Base-by-base conservation (phyloP, 2,329 filamentous ascomycete genomes). In the Diplodia seriata region DNA sequence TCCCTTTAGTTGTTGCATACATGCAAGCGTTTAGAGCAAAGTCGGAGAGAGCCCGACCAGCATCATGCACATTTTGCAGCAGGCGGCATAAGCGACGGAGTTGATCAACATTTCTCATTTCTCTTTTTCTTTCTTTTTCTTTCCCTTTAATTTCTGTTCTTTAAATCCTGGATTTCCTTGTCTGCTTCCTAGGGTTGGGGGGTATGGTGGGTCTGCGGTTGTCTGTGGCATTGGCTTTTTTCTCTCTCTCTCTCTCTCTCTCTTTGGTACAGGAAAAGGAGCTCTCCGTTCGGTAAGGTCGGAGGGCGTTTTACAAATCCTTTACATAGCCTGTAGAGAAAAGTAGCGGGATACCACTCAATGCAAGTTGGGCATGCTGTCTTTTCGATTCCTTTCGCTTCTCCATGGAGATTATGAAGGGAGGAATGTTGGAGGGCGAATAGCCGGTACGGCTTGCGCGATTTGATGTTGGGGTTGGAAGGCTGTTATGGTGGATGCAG, bases 21-120 rank as follows among this genome's bases (percentile, higher is more conserved):
- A 43, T 31, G 47, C 38, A 49, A 49, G 38, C 40, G 23, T 61
- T 23, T 20, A 31, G 31, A 63, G 50, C 18, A 26, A 61, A 12
- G 40, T 61, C 40, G 20, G 36, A 61, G 23, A 51, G 18, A 31
- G 43, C 29, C 33, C 47, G 59, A 49, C 59, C 33, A 3, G 43
- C 43, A 51, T 33, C n/a, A 63, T 51, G 43, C 59, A 47, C 33
- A 59, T 59, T 47, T 47, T 49, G 40, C 40, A 47, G 43, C 43
- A 62, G 59, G 31, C 47, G 59, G 59, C 59, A 63, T 63, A 20
- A 63, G 59, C 59, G 59, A 51, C 59, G 59, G 59, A 63, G 59
- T 63, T 61, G 40, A 49, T 49, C 40, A 26, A 31, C 38, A 31
- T 49, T 59, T n/a, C n/a, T n/a, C n/a, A n/a, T n/a, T n/a, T 26